phyloP scores from a whole-genome alignment of 768 basidiomycete species.

The Leccinum broughii region DNA sequence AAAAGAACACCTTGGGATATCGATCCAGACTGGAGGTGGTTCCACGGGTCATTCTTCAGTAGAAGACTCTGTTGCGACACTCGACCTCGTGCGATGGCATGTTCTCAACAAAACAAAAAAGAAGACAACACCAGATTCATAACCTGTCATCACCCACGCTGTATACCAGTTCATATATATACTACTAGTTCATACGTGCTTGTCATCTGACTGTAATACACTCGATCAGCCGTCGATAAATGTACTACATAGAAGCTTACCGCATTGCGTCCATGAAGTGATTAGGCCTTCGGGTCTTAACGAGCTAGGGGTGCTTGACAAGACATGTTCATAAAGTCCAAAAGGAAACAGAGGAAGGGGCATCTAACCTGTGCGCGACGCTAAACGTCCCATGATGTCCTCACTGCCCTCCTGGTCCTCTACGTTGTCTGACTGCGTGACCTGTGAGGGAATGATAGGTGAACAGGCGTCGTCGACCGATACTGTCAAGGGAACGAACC shows the following conservation, averaged over 20 bases:
- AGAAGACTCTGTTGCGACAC: slow-evolving; percentile 86
- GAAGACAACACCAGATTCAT: slow-evolving; percentile 17
- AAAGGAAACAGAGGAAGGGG: slow-evolving; percentile 1
- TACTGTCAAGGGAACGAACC: slow-evolving; percentile 31
- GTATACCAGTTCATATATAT: slow-evolving; percentile 4
- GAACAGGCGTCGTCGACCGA: slow-evolving; percentile 11
- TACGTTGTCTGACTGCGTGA: slow-evolving; percentile 80
- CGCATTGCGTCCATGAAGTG: neutral
- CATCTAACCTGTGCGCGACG: slow-evolving; percentile 68
- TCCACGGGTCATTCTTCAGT: slow-evolving; percentile 84
- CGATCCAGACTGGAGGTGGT: slow-evolving; percentile 80
- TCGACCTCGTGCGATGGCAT: slow-evolving; percentile 86
- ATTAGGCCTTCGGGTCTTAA: slow-evolving; percentile 13
- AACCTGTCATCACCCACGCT: slow-evolving; percentile 3
- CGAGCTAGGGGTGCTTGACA: slow-evolving; percentile 33
- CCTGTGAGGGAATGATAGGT: slow-evolving; percentile 42
- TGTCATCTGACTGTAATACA: neutral
- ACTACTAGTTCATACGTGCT: neutral
- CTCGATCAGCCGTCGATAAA: neutral
- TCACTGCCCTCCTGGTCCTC: slow-evolving; percentile 87
- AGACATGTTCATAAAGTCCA: slow-evolving; percentile 14
- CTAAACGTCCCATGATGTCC: slow-evolving; percentile 75
- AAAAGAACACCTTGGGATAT: slow-evolving; percentile 75
- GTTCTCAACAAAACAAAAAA: slow-evolving; percentile 58
- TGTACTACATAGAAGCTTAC: slow-evolving; percentile 1